Evolutionary conservation across 2,329 filamentous ascomycete species (phyloP).

Genomic region (Apiospora malaysiana): DNA sequence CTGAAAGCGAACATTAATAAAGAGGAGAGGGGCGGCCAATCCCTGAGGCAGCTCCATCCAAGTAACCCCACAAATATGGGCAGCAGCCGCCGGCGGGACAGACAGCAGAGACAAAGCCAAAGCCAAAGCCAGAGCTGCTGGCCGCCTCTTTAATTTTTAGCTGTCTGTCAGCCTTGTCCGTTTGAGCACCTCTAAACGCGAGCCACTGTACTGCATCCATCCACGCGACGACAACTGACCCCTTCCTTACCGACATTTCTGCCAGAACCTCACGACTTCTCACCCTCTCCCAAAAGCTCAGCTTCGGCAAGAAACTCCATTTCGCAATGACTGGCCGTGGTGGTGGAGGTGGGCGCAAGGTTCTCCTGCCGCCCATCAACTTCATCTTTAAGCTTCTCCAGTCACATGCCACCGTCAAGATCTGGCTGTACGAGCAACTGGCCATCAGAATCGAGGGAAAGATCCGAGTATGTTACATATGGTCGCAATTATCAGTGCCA

Average conservation of each 20-base stretch:
- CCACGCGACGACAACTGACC: constrained; percentile 2
- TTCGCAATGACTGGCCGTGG: constrained; percentile 62
- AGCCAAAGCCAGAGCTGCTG: neutral
- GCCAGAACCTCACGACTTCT: neutral
- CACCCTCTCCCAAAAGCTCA: neutral
- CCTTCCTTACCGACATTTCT: constrained; percentile 6
- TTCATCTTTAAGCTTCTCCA: constrained; percentile 94
- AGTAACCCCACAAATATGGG: neutral
- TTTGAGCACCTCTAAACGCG: constrained; percentile 11
- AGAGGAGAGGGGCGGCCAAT: constrained; percentile 15
- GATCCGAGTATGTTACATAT: constrained; percentile 73
- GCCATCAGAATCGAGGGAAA: constrained; percentile 94
- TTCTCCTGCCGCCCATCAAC: constrained; percentile 71
- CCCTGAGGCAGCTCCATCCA: constrained; percentile 1
- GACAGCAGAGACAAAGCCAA: constrained; percentile 4
- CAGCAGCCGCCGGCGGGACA: neutral
- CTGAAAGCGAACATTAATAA: constrained; percentile 7
- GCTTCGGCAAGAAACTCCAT: constrained; percentile 29
- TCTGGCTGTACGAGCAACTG: constrained; percentile 98
- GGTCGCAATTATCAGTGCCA: neutral
- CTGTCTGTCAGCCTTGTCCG: neutral
- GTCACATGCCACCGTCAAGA: constrained; percentile 79
- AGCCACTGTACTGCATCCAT: neutral
- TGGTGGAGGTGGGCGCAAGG: constrained; percentile 65
- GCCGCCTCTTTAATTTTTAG: constrained; percentile 18